A percentile compares a stretch with the other conserved stretches of the same genome.
Conservation (phyloP, 257 asterid species). For the Penstemon davidsonii region DNA sequence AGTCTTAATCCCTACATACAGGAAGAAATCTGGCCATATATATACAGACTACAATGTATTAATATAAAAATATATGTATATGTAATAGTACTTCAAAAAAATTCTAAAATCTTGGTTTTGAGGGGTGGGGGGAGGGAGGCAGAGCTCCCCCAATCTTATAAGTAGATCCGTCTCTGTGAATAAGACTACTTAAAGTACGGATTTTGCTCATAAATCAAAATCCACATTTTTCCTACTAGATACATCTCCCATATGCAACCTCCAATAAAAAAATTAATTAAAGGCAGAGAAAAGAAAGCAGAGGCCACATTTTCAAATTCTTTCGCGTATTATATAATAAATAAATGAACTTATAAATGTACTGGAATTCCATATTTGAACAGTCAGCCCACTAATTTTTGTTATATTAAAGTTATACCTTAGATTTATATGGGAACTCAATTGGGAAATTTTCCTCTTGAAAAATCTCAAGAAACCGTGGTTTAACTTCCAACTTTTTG, state of each 20-base stretch:
- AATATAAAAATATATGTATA: too few species aligned
- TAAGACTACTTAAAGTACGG: background rate
- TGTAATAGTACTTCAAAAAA: too few species aligned
- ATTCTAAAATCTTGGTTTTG: too few species aligned
- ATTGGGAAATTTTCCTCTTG: slow-evolving; percentile 84
- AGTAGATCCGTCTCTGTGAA: too few species aligned
- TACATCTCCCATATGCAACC: slow-evolving; percentile 19
- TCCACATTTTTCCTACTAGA: slow-evolving; percentile 11
- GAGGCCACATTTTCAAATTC: background rate
- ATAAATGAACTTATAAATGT: slow-evolving; percentile 6
- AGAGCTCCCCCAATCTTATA: too few species aligned
- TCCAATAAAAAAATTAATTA: background rate
- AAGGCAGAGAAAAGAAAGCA: slow-evolving; percentile 4
- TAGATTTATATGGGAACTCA: slow-evolving; percentile 86
- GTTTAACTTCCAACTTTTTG: slow-evolving; percentile 92
- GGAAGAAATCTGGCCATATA: too few species aligned
- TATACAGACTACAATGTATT: too few species aligned
- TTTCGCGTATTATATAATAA: slow-evolving; percentile 4
- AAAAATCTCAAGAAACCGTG: slow-evolving; percentile 90
- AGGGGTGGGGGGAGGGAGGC: too few species aligned
- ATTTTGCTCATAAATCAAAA: background rate
- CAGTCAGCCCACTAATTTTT: slow-evolving; percentile 9
- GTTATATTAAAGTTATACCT: slow-evolving; percentile 52
- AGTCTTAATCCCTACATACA: too few species aligned
- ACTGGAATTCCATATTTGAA: slow-evolving; percentile 21